These are phyloP conservation scores for Globisporangium rhizosaccharum DNA, from an alignment of 352 stramenopile species.

Conservation along the genomic window DNA sequence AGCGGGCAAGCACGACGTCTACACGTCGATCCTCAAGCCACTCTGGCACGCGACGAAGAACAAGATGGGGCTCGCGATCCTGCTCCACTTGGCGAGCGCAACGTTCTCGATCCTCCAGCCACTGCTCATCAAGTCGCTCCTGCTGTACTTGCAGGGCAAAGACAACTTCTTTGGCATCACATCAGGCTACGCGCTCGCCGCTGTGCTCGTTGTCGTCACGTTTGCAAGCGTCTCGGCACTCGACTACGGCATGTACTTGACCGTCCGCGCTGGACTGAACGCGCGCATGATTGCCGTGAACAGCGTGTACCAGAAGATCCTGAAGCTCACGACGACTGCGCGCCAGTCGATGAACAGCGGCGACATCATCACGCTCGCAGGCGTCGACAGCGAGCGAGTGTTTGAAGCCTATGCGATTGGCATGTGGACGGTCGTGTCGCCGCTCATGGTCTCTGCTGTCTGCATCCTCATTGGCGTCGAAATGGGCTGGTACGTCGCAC, in stretches of 20 bases:
- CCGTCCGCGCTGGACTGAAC: conserved; percentile 36
- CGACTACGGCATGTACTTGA: conserved; percentile 47
- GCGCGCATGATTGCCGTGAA: conserved; percentile 18
- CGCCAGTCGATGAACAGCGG: conserved; percentile 39
- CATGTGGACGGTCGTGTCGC: too few species aligned
- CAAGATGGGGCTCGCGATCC: conserved; percentile 24
- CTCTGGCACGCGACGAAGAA: conserved; percentile 25
- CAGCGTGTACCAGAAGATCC: conserved; percentile 46
- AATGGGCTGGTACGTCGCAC: conserved; percentile 17
- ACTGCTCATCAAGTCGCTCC: conserved; percentile 27
- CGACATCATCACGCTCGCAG: conserved; percentile 56
- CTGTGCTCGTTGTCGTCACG: conserved; percentile 11
- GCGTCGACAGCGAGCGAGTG: conserved; percentile 51
- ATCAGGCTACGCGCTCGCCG: too few species aligned
- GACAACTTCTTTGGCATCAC: conserved; percentile 20
- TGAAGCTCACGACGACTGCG: conserved; percentile 34
- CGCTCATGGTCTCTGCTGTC: too few species aligned
- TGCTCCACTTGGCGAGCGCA: conserved; percentile 21
- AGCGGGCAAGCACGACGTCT: background rate
- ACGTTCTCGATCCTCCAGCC: conserved; percentile 22
- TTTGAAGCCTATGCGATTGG: too few species aligned
- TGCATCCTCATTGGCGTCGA: conserved; percentile 18
- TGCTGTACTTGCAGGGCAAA: conserved; percentile 17
- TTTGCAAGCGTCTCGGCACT: conserved; percentile 22
- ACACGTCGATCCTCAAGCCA: conserved; percentile 6